Percentiles rank a stretch among this genome's conserved stretches.
Conservation (phyloP, 805 yeast genomes). For the Candida boidinii region DNA sequence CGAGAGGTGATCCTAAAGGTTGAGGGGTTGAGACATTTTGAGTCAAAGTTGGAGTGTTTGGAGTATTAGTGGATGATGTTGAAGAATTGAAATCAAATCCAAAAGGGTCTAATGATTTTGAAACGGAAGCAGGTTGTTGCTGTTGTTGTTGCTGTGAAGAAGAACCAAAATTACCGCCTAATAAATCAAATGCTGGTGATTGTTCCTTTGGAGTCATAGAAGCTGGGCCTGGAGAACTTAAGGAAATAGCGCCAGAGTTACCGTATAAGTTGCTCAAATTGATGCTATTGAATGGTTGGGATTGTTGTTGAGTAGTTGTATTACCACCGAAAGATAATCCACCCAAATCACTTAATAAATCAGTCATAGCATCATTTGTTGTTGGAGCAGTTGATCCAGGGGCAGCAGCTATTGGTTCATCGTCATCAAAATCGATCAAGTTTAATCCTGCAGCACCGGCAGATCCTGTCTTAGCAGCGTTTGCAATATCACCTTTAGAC, state of each 20-base stretch:
- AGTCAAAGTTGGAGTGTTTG: constrained; percentile 1
- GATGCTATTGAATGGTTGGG: neutral
- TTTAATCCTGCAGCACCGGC: constrained; percentile 18
- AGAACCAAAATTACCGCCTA: neutral
- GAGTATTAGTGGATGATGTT: constrained; percentile 4
- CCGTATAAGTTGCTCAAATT: constrained; percentile 7
- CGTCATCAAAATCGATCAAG: constrained; percentile 66
- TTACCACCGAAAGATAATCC: constrained; percentile 43
- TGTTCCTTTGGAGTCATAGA: neutral
- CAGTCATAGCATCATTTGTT: constrained; percentile 43
- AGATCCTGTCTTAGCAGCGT: constrained; percentile 39
- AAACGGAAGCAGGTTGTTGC: constrained; percentile 4
- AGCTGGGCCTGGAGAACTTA: constrained; percentile 14
- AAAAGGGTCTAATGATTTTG: constrained; percentile 23
- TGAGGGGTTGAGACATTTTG: no score
- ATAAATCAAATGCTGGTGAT: neutral
- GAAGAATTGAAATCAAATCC: constrained; percentile 21
- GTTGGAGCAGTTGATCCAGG: constrained; percentile 21
- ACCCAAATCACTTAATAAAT: constrained; percentile 64
- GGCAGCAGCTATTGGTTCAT: constrained; percentile 13
- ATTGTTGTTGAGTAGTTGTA: constrained; percentile 7
- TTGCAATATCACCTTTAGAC: constrained; percentile 48
- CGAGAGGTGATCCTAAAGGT: no score
- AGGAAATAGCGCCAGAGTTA: constrained; percentile 22
- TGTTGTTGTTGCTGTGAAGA: constrained; percentile 5